These are phyloP conservation scores for Phytophthora pistaciae DNA, from an alignment of 352 stramenopile species.

Conservation along the genomic window DNA sequence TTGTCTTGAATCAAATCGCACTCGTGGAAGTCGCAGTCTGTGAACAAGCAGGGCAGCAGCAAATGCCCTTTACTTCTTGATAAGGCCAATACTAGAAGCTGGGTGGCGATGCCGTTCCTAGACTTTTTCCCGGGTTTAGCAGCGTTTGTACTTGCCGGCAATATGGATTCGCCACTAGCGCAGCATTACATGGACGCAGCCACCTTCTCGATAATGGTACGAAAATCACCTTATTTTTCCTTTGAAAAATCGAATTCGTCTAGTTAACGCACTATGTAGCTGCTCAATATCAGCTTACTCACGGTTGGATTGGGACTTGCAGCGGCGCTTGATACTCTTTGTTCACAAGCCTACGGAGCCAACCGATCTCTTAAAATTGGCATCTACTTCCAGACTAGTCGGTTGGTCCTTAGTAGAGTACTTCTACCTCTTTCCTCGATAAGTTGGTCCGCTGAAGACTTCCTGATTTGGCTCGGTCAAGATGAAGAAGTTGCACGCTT, in stretches of 20 bases:
- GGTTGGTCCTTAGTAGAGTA: slow-evolving; percentile 47
- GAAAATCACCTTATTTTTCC: background rate
- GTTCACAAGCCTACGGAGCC: slow-evolving; percentile 65
- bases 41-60: too few relatives aligned
- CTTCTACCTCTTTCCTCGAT: slow-evolving; percentile 53
- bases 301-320: slow-evolving; percentile 64
- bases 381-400: slow-evolving; percentile 71
- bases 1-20: too few relatives aligned
- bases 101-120: slow-evolving; percentile 47
- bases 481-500: slow-evolving; percentile 51
- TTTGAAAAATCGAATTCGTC: too few relatives aligned
- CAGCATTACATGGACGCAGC: slow-evolving; percentile 62
- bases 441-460: slow-evolving; percentile 53
- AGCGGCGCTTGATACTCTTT: slow-evolving; percentile 80
- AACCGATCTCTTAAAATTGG: slow-evolving; percentile 67
- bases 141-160: slow-evolving; percentile 59
- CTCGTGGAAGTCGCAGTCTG: too few relatives aligned
- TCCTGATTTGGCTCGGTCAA: slow-evolving; percentile 50
- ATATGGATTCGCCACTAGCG: slow-evolving; percentile 59
- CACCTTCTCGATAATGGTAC: slow-evolving; percentile 56
- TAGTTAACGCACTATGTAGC: slow-evolving; percentile 1
- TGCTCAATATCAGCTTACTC: slow-evolving; percentile 32
- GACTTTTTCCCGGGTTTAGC: slow-evolving; percentile 51
- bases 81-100: background rate
- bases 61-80: background rate